phyloP scores from a whole-genome alignment of 2,329 filamentous ascomycete genomes.

The Cordyceps fumosorosea region DNA sequence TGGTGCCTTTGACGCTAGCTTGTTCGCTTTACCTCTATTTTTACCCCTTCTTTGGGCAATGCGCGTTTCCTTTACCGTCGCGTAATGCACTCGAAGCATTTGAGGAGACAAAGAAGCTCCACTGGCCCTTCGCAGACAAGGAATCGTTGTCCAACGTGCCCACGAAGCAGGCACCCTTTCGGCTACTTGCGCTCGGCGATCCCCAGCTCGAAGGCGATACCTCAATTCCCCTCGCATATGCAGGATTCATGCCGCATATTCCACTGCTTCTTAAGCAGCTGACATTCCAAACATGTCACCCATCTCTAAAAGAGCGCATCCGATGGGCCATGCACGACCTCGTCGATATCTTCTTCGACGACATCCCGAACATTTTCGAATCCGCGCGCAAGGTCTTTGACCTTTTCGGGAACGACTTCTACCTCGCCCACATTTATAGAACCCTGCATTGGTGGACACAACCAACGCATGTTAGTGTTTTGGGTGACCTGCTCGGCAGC shows the following conservation, averaged over 20 bases:
- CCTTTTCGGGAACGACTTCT: slow-evolving; percentile 88
- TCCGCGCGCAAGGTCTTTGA: slow-evolving; percentile 75
- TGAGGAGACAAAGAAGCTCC: slow-evolving; percentile 32
- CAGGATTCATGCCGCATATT: slow-evolving; percentile 48
- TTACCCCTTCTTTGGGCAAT: slow-evolving; percentile 75
- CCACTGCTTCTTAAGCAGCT: slow-evolving; percentile 39
- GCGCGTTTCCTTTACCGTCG: slow-evolving; percentile 64
- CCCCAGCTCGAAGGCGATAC: slow-evolving; percentile 92
- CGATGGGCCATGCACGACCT: slow-evolving; percentile 50
- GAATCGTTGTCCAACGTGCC: slow-evolving; percentile 18
- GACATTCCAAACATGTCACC: slow-evolving; percentile 39
- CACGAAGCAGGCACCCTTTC: slow-evolving; percentile 60
- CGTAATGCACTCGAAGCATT: slow-evolving; percentile 28
- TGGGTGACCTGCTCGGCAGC: slow-evolving; percentile 87
- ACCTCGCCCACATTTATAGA: slow-evolving; percentile 87
- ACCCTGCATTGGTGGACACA: slow-evolving; percentile 74
- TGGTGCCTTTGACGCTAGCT: slow-evolving; percentile 57
- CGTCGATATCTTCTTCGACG: slow-evolving; percentile 57
- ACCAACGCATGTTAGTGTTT: slow-evolving; percentile 80
- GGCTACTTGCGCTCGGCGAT: slow-evolving; percentile 81
- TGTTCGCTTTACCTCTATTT: slow-evolving; percentile 77
- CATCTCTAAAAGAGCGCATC: slow-evolving; percentile 44
- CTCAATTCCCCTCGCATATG: slow-evolving; percentile 59
- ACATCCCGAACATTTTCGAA: slow-evolving; percentile 60
- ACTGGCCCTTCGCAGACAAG: slow-evolving; percentile 31